phyloP scores from a whole-genome alignment of 2,329 filamentous ascomycete genomes.

The Hypoxylon sp. region DNA sequence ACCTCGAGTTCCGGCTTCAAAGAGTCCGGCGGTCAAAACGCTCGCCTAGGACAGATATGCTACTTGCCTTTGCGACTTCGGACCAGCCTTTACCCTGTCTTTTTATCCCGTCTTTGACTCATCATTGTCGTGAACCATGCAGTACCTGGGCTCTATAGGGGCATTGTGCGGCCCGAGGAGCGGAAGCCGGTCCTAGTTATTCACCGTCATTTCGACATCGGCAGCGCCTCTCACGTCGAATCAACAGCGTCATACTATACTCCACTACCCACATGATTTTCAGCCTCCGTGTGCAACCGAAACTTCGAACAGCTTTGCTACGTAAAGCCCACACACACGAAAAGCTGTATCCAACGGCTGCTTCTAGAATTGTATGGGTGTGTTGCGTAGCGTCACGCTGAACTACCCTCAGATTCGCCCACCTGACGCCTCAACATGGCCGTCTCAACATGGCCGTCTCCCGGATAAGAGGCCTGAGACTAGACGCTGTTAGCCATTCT shows the following conservation, averaged over 20 bases:
- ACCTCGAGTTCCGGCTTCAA: constrained; percentile 16
- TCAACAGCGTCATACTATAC: constrained; percentile 25
- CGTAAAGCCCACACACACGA: constrained; percentile 22
- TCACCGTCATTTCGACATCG: constrained; percentile 32
- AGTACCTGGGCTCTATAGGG: not conserved
- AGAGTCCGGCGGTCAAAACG: constrained; percentile 3
- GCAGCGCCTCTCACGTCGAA: constrained; percentile 18
- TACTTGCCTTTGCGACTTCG: constrained; percentile 33
- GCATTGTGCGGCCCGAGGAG: constrained; percentile 25
- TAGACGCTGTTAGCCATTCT: not conserved
- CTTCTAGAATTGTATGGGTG: constrained; percentile 24
- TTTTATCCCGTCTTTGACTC: constrained; percentile 20
- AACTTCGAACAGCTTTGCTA: constrained; percentile 9
- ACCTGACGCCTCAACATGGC: constrained; percentile 35
- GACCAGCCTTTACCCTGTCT: constrained; percentile 18
- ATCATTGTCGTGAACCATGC: not conserved
- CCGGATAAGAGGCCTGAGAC: not conserved
- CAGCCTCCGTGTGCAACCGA: constrained; percentile 50
- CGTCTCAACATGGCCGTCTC: constrained; percentile 13
- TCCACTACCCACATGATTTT: constrained; percentile 49
- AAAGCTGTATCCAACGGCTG: constrained; percentile 14
- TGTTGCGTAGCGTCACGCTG: constrained; percentile 27
- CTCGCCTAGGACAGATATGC: not conserved
- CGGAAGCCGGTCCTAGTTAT: constrained; percentile 29
- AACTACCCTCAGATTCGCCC: constrained; percentile 26